Evolutionary conservation across 306 rosid species (phyloP).

Genomic region (Fragaria vesca): DNA sequence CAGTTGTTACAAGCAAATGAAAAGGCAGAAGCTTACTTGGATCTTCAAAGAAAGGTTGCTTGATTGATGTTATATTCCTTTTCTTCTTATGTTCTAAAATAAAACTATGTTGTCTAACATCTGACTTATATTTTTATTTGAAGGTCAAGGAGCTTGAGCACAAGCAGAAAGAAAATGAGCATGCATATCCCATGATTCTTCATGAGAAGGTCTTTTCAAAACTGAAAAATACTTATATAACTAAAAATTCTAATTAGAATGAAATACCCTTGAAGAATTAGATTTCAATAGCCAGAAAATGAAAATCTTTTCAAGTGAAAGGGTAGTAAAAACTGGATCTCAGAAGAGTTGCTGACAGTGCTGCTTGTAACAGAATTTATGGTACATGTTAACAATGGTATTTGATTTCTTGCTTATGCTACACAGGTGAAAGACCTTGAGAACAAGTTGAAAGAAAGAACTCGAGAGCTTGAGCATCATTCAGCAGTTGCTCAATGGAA

Average conservation of each 20-base stretch:
- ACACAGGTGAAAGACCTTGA: slow-evolving; percentile 24
- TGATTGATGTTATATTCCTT: background rate
- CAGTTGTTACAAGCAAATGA: slow-evolving; percentile 16
- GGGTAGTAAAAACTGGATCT: background rate
- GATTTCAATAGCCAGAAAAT: background rate
- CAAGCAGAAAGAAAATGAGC: slow-evolving; percentile 13
- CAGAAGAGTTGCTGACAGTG: background rate
- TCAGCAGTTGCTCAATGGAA: slow-evolving; percentile 1
- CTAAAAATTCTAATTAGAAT: background rate
- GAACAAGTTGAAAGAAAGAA: slow-evolving; percentile 20
- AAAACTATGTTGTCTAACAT: slow-evolving; percentile 10
- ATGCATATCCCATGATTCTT: slow-evolving; percentile 21
- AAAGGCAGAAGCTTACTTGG: slow-evolving; percentile 14
- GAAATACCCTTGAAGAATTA: background rate
- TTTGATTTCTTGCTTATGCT: slow-evolving; percentile 1
- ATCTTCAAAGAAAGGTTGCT: slow-evolving; percentile 21
- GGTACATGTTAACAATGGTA: background rate
- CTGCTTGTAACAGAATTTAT: background rate
- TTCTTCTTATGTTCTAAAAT: background rate
- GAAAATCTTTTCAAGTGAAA: background rate
- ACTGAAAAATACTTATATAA: background rate
- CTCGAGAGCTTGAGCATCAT: slow-evolving; percentile 7
- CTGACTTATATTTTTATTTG: background rate
- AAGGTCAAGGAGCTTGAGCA: slow-evolving; percentile 28
- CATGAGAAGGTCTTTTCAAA: slow-evolving; percentile 21